phyloP scores from a whole-genome alignment of 2,329 filamentous ascomycete species.

The Eurotiales sp. region DNA sequence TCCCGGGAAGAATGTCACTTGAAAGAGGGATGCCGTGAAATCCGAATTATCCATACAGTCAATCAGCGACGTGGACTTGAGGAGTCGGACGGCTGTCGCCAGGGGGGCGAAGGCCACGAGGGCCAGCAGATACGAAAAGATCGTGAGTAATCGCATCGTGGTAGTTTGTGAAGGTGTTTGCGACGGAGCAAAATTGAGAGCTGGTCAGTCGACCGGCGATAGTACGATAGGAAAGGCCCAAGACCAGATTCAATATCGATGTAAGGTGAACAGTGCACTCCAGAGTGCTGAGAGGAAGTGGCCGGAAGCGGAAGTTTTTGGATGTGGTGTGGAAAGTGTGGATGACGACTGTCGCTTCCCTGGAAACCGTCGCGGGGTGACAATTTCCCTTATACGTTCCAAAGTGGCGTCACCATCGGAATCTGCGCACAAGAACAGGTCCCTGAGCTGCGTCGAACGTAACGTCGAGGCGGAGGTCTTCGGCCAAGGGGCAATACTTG shows the following conservation, averaged over 20 bases:
- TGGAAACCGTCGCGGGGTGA: slow-evolving; percentile 4
- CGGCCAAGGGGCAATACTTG: not conserved
- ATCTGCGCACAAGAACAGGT: slow-evolving; percentile 5
- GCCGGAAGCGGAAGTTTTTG: slow-evolving; percentile 14
- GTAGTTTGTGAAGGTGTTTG: not conserved
- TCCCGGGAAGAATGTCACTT: slow-evolving; percentile 62
- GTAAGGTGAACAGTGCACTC: slow-evolving; percentile 5
- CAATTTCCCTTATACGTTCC: slow-evolving; percentile 4
- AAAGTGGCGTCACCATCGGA: slow-evolving; percentile 8
- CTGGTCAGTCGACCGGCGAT: too few species aligned
- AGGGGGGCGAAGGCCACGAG: slow-evolving; percentile 42
- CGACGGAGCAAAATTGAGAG: not conserved
- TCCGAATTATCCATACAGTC: slow-evolving; percentile 78
- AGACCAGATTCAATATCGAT: not conserved
- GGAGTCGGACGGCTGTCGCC: slow-evolving; percentile 60
- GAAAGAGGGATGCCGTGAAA: slow-evolving; percentile 85
- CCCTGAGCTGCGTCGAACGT: slow-evolving; percentile 5
- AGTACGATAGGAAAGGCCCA: not conserved
- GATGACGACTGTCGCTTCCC: not conserved
- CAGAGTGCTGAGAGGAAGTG: slow-evolving; percentile 5
- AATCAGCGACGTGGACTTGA: slow-evolving; percentile 79
- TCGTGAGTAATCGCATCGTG: slow-evolving; percentile 31
- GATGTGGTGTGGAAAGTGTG: too few species aligned
- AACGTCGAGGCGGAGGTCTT: not conserved
- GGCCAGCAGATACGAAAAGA: slow-evolving; percentile 35